Conservation (phyloP, 345 rosid genomes). For the Salix caprea region DNA sequence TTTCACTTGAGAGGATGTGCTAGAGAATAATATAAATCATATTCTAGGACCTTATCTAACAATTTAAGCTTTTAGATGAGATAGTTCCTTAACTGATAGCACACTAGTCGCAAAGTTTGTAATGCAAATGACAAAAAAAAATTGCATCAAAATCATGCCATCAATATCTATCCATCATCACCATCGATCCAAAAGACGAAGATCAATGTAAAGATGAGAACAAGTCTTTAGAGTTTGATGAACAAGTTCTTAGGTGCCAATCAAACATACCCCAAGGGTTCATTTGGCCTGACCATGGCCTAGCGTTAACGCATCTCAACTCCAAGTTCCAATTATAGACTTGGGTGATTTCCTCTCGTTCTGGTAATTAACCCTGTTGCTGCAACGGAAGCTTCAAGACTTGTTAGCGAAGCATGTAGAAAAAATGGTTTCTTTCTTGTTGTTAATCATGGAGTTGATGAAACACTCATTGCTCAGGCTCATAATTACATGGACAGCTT, state of each 20-base stretch:
- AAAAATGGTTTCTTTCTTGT: conserved; percentile 86
- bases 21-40: too few relatives aligned
- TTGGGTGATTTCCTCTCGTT: conserved; percentile 38
- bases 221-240: conserved; percentile 53
- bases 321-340: conserved; percentile 70
- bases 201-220: conserved; percentile 16
- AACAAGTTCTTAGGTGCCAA: conserved; percentile 48
- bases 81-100: too few relatives aligned
- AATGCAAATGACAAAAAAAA: conserved; percentile 35
- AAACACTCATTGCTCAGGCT: conserved; percentile 53
- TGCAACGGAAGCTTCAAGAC: conserved; percentile 51
- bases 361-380: conserved; percentile 27
- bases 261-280: conserved; percentile 59
- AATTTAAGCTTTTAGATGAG: too few relatives aligned
- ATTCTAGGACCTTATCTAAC: too few relatives aligned
- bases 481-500: conserved; percentile 60
- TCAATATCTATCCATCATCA: conserved; percentile 16
- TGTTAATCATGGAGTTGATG: conserved; percentile 76
- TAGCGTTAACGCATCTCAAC: conserved; percentile 42
- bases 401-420: conserved; percentile 63
- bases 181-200: conserved; percentile 9
- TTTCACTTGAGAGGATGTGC: too few relatives aligned
- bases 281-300: conserved; percentile 89
- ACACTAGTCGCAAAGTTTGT: not conserved
- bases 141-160: conserved; percentile 16